Conservation (phyloP, 1,139 yeast genomes). For the Kodamaea suecica region DNA sequence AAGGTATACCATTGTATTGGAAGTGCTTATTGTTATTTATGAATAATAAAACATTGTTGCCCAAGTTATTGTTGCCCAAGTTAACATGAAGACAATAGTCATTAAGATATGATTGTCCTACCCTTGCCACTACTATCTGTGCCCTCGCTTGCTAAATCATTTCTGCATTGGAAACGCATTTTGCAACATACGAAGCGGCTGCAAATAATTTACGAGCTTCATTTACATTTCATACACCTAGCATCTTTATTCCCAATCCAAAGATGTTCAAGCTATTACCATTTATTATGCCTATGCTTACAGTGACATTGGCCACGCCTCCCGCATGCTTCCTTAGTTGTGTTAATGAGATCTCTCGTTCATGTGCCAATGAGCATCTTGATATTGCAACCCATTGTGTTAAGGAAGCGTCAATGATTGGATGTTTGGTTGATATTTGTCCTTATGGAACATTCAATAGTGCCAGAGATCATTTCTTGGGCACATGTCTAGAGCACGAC, state of each 20-base stretch:
- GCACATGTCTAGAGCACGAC: constrained; percentile 49
- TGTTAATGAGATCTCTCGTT: constrained; percentile 34
- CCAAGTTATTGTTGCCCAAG: too few relatives aligned
- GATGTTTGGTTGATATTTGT: constrained; percentile 48
- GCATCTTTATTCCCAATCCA: too few relatives aligned
- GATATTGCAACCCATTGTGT: constrained; percentile 44
- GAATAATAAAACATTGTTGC: too few relatives aligned
- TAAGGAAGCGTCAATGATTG: constrained; percentile 34
- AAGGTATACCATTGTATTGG: too few relatives aligned
- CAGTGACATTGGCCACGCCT: constrained; percentile 38
- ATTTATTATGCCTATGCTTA: background rate
- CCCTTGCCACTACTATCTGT: background rate
- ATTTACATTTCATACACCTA: too few relatives aligned
- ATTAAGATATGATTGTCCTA: background rate
- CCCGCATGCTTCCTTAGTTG: constrained; percentile 55
- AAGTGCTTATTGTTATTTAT: too few relatives aligned
- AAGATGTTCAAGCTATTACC: background rate
- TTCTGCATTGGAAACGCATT: background rate
- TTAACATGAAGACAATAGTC: too few relatives aligned
- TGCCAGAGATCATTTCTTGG: constrained; percentile 54
- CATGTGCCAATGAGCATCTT: constrained; percentile 28
- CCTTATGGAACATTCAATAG: constrained; percentile 47
- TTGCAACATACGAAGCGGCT: too few relatives aligned
- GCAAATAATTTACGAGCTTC: too few relatives aligned
- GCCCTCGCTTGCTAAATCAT: constrained; percentile 2